phyloP scores from a whole-genome alignment of 495 filamentous ascomycete species.

The Xylaria acuta region DNA sequence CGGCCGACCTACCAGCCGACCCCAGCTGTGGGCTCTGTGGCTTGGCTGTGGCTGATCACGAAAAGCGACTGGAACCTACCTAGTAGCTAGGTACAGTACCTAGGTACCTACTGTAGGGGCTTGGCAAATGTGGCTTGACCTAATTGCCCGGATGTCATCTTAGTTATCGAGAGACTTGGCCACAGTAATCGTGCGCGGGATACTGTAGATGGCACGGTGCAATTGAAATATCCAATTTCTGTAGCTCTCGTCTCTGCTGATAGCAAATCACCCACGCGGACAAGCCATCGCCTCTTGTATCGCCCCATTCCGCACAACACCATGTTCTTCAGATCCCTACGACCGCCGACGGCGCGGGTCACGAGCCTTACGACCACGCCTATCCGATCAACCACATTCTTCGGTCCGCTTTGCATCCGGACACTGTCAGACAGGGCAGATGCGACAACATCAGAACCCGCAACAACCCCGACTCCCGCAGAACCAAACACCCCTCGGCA shows the following conservation, averaged over 20 bases:
- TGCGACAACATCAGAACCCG: constrained; percentile 27
- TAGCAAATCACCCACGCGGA: not conserved
- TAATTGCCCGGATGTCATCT: constrained; percentile 40
- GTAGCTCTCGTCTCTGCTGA: not conserved
- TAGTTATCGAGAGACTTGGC: constrained; percentile 42
- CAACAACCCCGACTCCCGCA: constrained; percentile 27
- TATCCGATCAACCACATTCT: constrained; percentile 17
- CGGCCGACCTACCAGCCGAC: constrained; percentile 17
- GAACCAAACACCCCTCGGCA: constrained; percentile 28
- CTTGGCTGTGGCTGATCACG: not conserved
- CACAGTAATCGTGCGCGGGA: constrained; percentile 28
- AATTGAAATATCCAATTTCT: constrained; percentile 19
- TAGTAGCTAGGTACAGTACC: no score
- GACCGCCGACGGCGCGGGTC: constrained; percentile 25
- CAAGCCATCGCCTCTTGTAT: constrained; percentile 15
- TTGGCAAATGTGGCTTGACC: constrained; percentile 36
- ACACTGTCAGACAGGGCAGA: constrained; percentile 4
- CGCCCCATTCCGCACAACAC: not conserved
- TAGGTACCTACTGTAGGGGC: not conserved
- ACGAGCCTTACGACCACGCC: constrained; percentile 15
- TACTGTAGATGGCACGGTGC: not conserved
- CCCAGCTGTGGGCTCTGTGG: not conserved
- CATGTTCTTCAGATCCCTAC: constrained; percentile 29
- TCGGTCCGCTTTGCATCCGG: constrained; percentile 8
- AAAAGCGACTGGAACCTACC: not conserved